Base-by-base conservation (phyloP, 2,329 filamentous ascomycete species). In the Colletotrichum somersetense region DNA sequence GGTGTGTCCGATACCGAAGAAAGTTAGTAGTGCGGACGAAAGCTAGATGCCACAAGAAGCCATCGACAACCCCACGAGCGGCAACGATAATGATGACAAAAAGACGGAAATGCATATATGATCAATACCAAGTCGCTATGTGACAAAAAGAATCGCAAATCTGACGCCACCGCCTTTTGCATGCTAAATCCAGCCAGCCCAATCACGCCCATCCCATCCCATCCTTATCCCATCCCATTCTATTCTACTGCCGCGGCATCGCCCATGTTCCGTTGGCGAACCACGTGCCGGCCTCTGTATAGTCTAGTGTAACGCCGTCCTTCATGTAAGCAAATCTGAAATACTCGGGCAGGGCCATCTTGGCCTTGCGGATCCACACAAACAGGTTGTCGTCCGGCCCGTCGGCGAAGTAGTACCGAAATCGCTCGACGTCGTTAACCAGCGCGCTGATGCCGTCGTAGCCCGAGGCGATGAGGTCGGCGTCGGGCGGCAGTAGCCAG, bases 351-450 rank as follows among this genome's bases (percentile, higher is more conserved):
- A 64, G 52, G n/a, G 44, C 69, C 69, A 59, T 53, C 38, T 59
- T 30, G 5, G 69, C 64, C 69, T 64, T 64, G 14, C 69, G 40
- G 46, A 48, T 46, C 69, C 69, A 72, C 35, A 72, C 52, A n/a
- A 70, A 72, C 2, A 46, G 11, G 63, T 69, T 40, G n/a, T 50
- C 55, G 23, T 46, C 64, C 35, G 62, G 58, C 1, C 83, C 85
- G 59, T 90, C 87, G 56, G 86, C 87, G 71, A 92, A 92, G 80
- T 92, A 96, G 14, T 88, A 88, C n/a, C 92, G 85, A 79, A 92
- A 95, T 26, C 93, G 85, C 81, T 97, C 94, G 0, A 97, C 94
- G 76, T 97, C 94, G 77, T 97, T 96, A 74, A 97, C 92, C 0
- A 97, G 83, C 11, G 96, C 87, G 78, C 91, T 94, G 71, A 97